Conservation (phyloP, 345 rosid species). For the Linum trigynum region DNA sequence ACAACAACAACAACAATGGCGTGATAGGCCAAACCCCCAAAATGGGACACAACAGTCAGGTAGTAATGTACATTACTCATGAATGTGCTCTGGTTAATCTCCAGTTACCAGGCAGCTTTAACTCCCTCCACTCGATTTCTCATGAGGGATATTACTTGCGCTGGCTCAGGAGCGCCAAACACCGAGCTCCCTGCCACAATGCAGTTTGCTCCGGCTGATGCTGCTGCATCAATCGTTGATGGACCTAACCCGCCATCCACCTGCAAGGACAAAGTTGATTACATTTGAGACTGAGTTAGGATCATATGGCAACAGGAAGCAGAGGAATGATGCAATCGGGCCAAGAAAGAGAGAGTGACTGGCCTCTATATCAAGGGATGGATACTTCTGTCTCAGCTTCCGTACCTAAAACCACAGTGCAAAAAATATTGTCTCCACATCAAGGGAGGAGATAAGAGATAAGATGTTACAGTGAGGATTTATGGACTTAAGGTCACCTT, state of each 20-base stretch:
- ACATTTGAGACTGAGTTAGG: not conserved
- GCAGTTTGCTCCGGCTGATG: slow-evolving; percentile 80
- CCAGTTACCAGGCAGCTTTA: not conserved
- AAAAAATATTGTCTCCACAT: no score
- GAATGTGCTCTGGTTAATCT: not conserved
- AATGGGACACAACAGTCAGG: not conserved
- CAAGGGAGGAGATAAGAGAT: no score
- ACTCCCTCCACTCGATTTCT: slow-evolving; percentile 49
- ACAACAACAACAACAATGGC: not conserved
- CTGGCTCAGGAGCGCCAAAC: slow-evolving; percentile 78
- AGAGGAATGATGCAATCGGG: not conserved
- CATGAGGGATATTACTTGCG: slow-evolving; percentile 58
- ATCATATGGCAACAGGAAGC: not conserved
- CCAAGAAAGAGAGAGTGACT: slow-evolving; percentile 2
- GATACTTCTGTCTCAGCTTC: slow-evolving; percentile 52
- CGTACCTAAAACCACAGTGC: slow-evolving; percentile 14
- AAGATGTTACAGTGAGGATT: no score
- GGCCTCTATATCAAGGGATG: slow-evolving; percentile 83
- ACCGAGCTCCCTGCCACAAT: slow-evolving; percentile 86
- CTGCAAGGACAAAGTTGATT: slow-evolving; percentile 22
- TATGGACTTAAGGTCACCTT: slow-evolving; percentile 26
- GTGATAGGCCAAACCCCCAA: not conserved
- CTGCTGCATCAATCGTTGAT: slow-evolving; percentile 66
- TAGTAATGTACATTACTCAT: not conserved
- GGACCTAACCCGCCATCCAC: slow-evolving; percentile 94